phyloP scores from a whole-genome alignment of 768 basidiomycete species.

The Leccinellum albellum region DNA sequence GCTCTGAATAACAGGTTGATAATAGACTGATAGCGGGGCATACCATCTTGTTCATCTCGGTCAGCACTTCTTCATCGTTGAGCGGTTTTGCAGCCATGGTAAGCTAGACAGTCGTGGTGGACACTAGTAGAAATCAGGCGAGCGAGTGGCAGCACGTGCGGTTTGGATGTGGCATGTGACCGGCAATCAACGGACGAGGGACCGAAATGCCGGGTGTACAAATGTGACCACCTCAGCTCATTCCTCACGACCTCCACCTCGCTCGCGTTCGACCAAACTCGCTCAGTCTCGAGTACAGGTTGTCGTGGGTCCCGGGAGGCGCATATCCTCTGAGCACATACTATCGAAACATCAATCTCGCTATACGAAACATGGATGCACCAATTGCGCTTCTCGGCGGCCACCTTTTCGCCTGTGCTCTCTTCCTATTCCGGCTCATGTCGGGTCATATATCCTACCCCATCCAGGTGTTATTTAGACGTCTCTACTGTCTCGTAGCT shows the following conservation, averaged over 20 bases:
- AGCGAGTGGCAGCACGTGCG: too few species aligned
- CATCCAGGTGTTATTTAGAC: constrained; percentile 16
- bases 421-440: constrained; percentile 11
- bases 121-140: too few species aligned
- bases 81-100: constrained; percentile 73
- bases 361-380: constrained; percentile 21
- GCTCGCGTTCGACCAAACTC: too few species aligned
- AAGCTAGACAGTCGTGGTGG: background rate
- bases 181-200: background rate
- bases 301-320: background rate
- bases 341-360: background rate
- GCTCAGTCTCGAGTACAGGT: background rate
- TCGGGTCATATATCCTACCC: constrained; percentile 16
- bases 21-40: constrained; percentile 15
- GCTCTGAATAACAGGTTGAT: constrained; percentile 2
- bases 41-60: constrained; percentile 99
- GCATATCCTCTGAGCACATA: background rate
- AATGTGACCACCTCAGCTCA: background rate
- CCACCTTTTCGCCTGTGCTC: constrained; percentile 13
- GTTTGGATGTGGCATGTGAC: background rate
- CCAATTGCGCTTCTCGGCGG: constrained; percentile 15
- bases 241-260: background rate
- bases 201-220: background rate
- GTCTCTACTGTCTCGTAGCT: constrained; percentile 19
- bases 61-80: constrained; percentile 93